Evolutionary conservation across 2,329 filamentous ascomycete genomes (phyloP).

Genomic region (Diaporthe sp.): DNA sequence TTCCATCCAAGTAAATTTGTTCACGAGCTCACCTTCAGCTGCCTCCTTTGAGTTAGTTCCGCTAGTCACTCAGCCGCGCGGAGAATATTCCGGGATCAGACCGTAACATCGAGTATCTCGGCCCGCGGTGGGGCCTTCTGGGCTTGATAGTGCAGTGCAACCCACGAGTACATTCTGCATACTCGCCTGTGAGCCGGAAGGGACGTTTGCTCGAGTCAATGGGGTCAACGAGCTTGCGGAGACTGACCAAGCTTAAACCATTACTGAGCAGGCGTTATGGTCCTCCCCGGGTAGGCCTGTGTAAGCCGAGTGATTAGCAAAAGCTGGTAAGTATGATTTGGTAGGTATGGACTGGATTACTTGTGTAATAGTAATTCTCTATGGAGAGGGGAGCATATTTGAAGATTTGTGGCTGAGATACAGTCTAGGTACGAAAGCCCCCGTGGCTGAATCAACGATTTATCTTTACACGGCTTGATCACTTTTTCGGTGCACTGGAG

Average conservation of each 20-base stretch:
- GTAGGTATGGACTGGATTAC: not conserved
- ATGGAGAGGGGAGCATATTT: not conserved
- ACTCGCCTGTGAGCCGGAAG: not conserved
- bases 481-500: not conserved
- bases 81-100: not conserved
- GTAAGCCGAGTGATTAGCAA: not conserved
- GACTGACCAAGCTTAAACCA: too few species aligned
- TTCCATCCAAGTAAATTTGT: not conserved
- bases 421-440: not conserved
- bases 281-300: not conserved
- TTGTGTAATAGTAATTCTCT: not conserved
- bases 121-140: not conserved
- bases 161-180: not conserved
- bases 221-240: not conserved
- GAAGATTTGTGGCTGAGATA: not conserved
- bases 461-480: not conserved
- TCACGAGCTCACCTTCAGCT: not conserved
- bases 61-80: not conserved
- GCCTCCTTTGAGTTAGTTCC: not conserved
- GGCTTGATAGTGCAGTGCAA: not conserved
- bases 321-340: not conserved
- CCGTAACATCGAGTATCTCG: conserved; percentile 1
- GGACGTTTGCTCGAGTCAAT: too few species aligned
- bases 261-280: not conserved
- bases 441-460: not conserved